Base-by-base conservation (phyloP, 2,329 filamentous ascomycete species). In the Penicillium sp. region DNA sequence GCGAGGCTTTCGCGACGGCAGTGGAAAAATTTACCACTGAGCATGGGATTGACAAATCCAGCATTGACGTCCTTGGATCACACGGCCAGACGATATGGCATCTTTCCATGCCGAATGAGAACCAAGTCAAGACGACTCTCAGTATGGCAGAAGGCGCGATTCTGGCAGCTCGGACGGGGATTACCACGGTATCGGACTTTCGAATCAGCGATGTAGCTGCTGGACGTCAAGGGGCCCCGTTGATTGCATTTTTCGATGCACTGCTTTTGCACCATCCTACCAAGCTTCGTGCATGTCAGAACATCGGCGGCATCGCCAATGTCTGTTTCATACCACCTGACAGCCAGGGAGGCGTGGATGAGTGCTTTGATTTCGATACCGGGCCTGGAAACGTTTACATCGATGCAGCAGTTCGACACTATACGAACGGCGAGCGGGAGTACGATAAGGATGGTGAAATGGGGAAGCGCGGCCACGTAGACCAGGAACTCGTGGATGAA, bases 61-160 rank as follows among this genome's bases (percentile, higher is more conserved):
- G 26, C 26, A 79, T 86, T 56, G 82, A 85, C 59, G 76, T 76
- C 22, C 76, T 85, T 35, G 82, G 82, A 23, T 83, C 81, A 3
- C 82, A 86, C 59, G 82, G 82, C 14, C 82, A 85, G 69, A 85
- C 82, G 9, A 82, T 83, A 59, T 85, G 80, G 80, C 71, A 84
- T 6, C 72, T 80, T 15, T 79, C 76, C 51, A 82, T 83, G 80
- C 80, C 82, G 0, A 27, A 27, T 27, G 26, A 33, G 75, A 79
- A 49, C 53, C 62, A 25, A 77, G 75, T 8, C 74, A 80, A 51
- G 40, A 79, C 77, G 40, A 78, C 80, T 15, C 68, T 84, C 48
- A 82, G 79, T 2, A 83, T 85, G 81, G 82, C 79, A 15, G 84
- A 86, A 65, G 83, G 82, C 18, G 74, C 77, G 2, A 75, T 85